phyloP scores from a whole-genome alignment of 352 stramenopile genomes.

The Globisporangium spinosum region DNA sequence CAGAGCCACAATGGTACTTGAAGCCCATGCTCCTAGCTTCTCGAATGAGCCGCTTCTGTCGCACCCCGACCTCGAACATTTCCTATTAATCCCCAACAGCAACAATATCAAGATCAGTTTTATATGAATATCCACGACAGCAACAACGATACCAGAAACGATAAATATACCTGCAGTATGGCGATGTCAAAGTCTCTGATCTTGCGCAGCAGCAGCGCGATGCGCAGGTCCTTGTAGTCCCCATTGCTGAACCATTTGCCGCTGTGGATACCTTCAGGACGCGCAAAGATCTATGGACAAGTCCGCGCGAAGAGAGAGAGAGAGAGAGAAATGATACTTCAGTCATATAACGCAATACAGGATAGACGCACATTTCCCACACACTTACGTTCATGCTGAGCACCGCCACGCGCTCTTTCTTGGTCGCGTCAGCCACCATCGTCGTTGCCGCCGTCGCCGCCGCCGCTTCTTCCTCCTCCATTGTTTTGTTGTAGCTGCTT shows the following conservation, averaged over 20 bases:
- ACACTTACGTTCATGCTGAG: conserved; percentile 68
- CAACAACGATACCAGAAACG: background rate
- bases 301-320: background rate
- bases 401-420: conserved; percentile 51
- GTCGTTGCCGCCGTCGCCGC: conserved; percentile 1
- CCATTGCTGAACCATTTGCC: conserved; percentile 60
- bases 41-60: conserved; percentile 53
- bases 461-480: conserved; percentile 8
- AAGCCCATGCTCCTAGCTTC: conserved; percentile 59
- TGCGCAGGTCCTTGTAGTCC: conserved; percentile 74
- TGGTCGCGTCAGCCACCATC: conserved; percentile 6
- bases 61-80: conserved; percentile 71
- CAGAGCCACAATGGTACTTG: conserved; percentile 68
- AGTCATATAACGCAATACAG: background rate
- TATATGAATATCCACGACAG: background rate
- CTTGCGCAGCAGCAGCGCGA: conserved; percentile 65
- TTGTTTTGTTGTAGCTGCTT: background rate
- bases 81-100: conserved; percentile 29
- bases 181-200: conserved; percentile 72
- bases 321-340: background rate
- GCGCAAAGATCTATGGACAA: conserved; percentile 60
- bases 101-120: background rate
- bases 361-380: conserved; percentile 5
- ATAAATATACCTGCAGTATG: conserved; percentile 44
- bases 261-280: conserved; percentile 74